Conservation (phyloP, 2,329 filamentous ascomycete genomes). For the Byssothecium circinans region DNA sequence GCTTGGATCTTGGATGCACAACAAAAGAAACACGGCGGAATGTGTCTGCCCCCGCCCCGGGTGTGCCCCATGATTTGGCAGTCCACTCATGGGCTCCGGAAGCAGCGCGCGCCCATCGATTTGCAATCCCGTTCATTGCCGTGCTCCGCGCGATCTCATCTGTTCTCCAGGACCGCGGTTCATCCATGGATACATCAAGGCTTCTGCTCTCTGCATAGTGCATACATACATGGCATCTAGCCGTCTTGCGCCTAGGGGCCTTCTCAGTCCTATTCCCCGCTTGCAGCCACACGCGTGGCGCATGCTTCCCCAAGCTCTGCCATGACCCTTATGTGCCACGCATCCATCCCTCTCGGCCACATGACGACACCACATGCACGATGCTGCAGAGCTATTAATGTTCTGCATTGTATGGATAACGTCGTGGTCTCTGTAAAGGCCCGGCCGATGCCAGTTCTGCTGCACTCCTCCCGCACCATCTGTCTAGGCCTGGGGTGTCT, state of each 20-base stretch:
- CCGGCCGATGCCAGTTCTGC: no score
- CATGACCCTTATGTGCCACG: no score
- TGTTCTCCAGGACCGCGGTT: background rate
- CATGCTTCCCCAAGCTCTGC: background rate
- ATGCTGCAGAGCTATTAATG: no score
- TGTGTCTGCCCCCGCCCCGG: background rate
- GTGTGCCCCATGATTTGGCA: background rate
- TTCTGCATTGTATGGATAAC: no score
- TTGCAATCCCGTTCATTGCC: background rate
- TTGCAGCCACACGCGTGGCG: background rate
- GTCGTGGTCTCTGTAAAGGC: no score
- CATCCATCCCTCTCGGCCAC: no score
- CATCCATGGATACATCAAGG: no score
- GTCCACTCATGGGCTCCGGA: background rate
- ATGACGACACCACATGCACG: no score
- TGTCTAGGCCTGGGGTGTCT: no score
- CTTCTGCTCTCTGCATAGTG: no score
- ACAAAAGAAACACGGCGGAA: constrained; percentile 2
- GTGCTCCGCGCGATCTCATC: background rate
- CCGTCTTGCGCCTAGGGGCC: background rate
- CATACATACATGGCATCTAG: no score
- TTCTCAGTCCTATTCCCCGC: background rate
- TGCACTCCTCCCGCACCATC: no score
- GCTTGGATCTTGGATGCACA: constrained; percentile 1
- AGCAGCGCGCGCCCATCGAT: background rate